Conservation (phyloP, 257 asterid species). For the Solanum virginianum region DNA sequence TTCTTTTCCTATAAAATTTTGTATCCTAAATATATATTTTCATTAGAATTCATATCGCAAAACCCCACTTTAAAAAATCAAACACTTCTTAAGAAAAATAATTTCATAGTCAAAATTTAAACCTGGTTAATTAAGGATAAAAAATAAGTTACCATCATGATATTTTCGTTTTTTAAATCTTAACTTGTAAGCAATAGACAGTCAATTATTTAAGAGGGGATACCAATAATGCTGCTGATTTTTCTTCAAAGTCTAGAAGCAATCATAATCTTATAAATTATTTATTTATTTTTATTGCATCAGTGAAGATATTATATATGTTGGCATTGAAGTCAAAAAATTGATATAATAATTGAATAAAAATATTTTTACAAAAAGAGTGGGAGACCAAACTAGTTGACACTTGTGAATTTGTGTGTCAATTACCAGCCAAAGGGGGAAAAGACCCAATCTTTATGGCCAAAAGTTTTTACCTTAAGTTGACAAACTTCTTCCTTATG, state of each 20-base stretch:
- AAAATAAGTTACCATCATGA: background rate
- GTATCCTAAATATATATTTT: too few species aligned
- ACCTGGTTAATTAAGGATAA: background rate
- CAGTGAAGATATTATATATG: background rate
- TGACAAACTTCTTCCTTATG: background rate
- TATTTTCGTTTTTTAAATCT: background rate
- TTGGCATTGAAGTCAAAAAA: background rate
- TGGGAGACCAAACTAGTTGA: background rate
- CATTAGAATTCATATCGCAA: background rate
- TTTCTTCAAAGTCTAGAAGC: background rate
- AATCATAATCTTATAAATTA: background rate
- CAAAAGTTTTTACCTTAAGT: background rate
- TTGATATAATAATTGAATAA: background rate
- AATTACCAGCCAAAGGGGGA: background rate
- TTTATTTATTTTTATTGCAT: background rate
- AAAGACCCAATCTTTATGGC: background rate
- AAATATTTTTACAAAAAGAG: background rate
- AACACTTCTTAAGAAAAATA: background rate
- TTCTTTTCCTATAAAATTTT: too few species aligned
- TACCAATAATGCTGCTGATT: background rate
- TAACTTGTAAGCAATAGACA: background rate
- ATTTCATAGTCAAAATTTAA: background rate
- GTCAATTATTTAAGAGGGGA: background rate
- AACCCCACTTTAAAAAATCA: rapidly evolving
- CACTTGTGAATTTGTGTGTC: background rate